Base-by-base conservation (phyloP, 768 basidiomycete species). In the Macrolepiota fuliginosa region DNA sequence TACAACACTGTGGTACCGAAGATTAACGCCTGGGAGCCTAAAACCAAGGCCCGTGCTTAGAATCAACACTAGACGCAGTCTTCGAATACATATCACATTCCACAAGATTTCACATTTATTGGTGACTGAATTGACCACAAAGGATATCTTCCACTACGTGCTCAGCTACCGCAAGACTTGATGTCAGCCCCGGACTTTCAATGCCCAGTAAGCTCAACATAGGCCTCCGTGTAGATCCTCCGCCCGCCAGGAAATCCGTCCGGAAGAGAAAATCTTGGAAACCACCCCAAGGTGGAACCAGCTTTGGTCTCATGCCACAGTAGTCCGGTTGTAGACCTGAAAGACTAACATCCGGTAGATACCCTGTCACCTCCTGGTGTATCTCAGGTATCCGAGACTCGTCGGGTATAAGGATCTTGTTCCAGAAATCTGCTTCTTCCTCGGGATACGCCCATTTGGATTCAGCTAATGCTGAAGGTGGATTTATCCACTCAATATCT, bases 161-260 rank as follows among this genome's bases (percentile, higher is more conserved):
- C 74, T 96, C 92, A 1, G 91, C 96, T 37, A 96, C 89, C 3
- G 92, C 94, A 65, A 98, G 81, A 67, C 85, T 84, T 10, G 90
- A 84, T 3, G 96, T 98, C 70, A 98, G 74, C 0, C 96, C 96
- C 0, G 96, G 96, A 64, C 90, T 92, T 71, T 97, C 94, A 63
- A 98, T 94, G 0, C 95, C 94, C 70, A 94, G 71, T 63, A 97
- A 75, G 70, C 87, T 94, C 66, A 98, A 81, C 87, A 98, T 88
- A 1, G 79, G 76, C 53, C 76, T 75, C 49, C 58, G 66, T 39
- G 66, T 68, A 36, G 71, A 70, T 51, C 64, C 70, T 55, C 59
- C 54, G 13, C 69, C 67, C 64, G 68, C 77, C 1, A 84, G 80
- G 67, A 85, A 84, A 69, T 94, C 87, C 22, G 74, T 81, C 46